phyloP scores from a whole-genome alignment of 306 rosid species.

The Astragalus glycyphyllos region DNA sequence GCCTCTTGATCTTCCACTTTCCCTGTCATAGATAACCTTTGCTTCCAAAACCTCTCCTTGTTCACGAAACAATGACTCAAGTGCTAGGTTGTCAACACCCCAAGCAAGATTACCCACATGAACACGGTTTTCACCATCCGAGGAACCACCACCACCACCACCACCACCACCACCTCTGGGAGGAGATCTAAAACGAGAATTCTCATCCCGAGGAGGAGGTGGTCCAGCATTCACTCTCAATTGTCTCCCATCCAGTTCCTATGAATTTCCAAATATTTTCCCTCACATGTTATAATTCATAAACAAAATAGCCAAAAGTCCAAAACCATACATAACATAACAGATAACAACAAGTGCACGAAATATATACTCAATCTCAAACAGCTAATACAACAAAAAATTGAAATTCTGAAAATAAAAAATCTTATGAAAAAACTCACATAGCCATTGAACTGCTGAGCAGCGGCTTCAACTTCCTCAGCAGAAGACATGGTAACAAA shows the following conservation, averaged over 20 bases:
- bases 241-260: constrained; percentile 83
- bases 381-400: constrained; percentile 12
- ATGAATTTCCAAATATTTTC: constrained; percentile 35
- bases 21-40: constrained; percentile 88
- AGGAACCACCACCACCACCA: constrained; percentile 40
- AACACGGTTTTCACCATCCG: constrained; percentile 58
- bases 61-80: constrained; percentile 74
- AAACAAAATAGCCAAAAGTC: background rate
- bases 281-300: constrained; percentile 24
- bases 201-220: constrained; percentile 67
- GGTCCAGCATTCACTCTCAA: constrained; percentile 92
- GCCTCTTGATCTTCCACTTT: constrained; percentile 96
- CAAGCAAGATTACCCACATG: constrained; percentile 92
- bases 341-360: constrained; percentile 20
- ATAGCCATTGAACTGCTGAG: constrained; percentile 86
- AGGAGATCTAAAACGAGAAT: constrained; percentile 31
- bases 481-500: constrained; percentile 88
- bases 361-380: constrained; percentile 21
- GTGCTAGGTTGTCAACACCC: constrained; percentile 87
- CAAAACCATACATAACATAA: constrained; percentile 20
- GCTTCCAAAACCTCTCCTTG: constrained; percentile 90
- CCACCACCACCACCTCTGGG: constrained; percentile 39
- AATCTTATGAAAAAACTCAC: constrained; percentile 51
- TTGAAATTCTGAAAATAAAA: background rate
- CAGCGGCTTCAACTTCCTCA: constrained; percentile 79